phyloP scores from a whole-genome alignment of 2,329 filamentous ascomycete genomes.

The Trichophaea hybrida region DNA sequence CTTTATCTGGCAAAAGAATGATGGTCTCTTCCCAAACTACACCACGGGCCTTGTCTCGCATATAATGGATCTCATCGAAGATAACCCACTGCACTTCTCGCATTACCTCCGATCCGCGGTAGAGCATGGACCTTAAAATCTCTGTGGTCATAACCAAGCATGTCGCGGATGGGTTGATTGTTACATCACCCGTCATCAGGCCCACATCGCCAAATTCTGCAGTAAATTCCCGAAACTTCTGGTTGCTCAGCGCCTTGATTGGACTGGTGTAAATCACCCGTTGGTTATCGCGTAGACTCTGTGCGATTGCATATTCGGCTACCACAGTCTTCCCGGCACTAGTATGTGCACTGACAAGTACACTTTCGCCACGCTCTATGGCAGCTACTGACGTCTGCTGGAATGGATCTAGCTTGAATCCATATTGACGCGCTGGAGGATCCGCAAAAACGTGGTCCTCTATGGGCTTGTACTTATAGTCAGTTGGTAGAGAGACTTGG shows the following conservation, averaged over 20 bases:
- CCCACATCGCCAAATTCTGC: slow-evolving; percentile 94
- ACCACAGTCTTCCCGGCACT: slow-evolving; percentile 97
- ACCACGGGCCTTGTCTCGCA: slow-evolving; percentile 84
- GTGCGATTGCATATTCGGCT: slow-evolving; percentile 94
- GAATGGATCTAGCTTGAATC: slow-evolving; percentile 92
- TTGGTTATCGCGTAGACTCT: slow-evolving; percentile 93
- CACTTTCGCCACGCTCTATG: slow-evolving; percentile 90
- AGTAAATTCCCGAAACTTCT: slow-evolving; percentile 94
- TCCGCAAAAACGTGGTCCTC: slow-evolving; percentile 84
- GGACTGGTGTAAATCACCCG: slow-evolving; percentile 98
- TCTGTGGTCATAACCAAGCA: slow-evolving; percentile 99
- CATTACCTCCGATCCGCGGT: slow-evolving; percentile 97
- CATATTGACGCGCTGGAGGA: slow-evolving; percentile 68
- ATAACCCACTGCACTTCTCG: slow-evolving; percentile 97
- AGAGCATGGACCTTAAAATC: slow-evolving; percentile 97
- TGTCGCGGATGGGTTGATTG: slow-evolving; percentile 95
- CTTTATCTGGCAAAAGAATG: slow-evolving; percentile 93
- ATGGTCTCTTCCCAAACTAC: slow-evolving; percentile 99
- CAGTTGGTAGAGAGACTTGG: slow-evolving; percentile 85
- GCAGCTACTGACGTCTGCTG: slow-evolving; percentile 88
- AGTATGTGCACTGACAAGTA: slow-evolving; percentile 91
- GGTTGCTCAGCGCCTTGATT: slow-evolving; percentile 96
- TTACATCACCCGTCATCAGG: slow-evolving; percentile 97
- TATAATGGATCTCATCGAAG: slow-evolving; percentile 97
- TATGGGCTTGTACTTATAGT: slow-evolving; percentile 90